Evolutionary conservation across 2,329 filamentous ascomycete species (phyloP), one percentile per base, ranked within the genome.

Genomic region (Apiospora saccharicola): DNA sequence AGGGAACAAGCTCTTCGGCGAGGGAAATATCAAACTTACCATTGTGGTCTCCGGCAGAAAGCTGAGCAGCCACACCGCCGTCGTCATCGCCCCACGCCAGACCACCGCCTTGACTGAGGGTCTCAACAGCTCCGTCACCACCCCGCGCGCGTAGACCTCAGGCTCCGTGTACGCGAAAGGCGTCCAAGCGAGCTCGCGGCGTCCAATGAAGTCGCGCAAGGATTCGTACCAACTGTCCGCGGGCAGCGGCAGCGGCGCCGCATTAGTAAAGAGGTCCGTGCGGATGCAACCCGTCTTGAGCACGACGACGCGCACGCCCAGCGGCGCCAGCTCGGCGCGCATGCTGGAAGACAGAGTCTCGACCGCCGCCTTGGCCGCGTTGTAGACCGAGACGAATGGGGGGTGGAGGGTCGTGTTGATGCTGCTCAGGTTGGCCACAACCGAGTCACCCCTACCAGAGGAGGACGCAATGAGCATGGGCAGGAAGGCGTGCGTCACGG

Each of bases 301-400:
- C 34, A 75, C 74, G 3, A 79, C 76, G 8, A 79, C 76, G 10
- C 77, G 74, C 34, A 79, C 71, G 0, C 78, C 77, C 1, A 79
- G 67, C 1, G 77, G 77, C 69, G 77, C 76, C 0, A 79, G 74
- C 72, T 79, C 77, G 0, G 75, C 73, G 19, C 77, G 75, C 37
- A 79, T 75, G 10, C 46, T 76, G 0, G 71, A 75, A 8, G 75
- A 73, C 16, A 76, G 73, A 24, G 72, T 72, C 22, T 79, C 77
- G 13, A 79, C 67, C 4, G 77, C 77, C 0, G 78, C 78, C 64
- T 79, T 79, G 0, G 77, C 78, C n/a, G 78, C 77, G 71, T 77
- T 78, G 68, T 78, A 79, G 46, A 73, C 64, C 19, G 75, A 71
- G 67, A 78, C 72, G 68, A 77, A 76, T 14, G 74, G 72, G 1